phyloP scores from a whole-genome alignment of 768 basidiomycete species.

The Tulasnella sp. region DNA sequence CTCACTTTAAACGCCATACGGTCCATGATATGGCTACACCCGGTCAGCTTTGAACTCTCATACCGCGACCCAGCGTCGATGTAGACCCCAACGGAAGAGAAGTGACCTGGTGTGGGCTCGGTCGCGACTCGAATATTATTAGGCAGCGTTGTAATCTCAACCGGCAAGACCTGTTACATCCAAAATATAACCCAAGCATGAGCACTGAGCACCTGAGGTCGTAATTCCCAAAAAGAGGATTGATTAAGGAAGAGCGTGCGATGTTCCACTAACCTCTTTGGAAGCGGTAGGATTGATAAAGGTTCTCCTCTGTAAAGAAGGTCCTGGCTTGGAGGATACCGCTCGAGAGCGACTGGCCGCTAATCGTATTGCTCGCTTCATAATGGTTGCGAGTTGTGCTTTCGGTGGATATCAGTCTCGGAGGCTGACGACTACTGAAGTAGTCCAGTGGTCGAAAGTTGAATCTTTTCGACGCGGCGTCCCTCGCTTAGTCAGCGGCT shows the following conservation, averaged over 20 bases:
- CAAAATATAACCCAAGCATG: not conserved
- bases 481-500: not conserved
- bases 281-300: constrained; percentile 25
- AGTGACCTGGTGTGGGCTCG: constrained; percentile 86
- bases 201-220: too few species aligned
- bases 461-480: not conserved
- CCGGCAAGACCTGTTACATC: constrained; percentile 31
- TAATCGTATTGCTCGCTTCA: constrained; percentile 20
- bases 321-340: not conserved
- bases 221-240: not conserved
- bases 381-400: not conserved
- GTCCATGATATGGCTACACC: constrained; percentile 89
- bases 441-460: constrained; percentile 20
- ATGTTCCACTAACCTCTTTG: constrained; percentile 20
- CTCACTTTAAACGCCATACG: constrained; percentile 94
- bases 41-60: constrained; percentile 67
- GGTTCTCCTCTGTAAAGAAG: constrained; percentile 1
- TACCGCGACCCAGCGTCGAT: constrained; percentile 91
- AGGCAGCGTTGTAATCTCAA: constrained; percentile 74
- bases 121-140: constrained; percentile 92
- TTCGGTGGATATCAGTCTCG: not conserved
- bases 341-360: constrained; percentile 8
- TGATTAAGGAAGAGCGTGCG: not conserved
- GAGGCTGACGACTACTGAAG: constrained; percentile 1
- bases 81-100: constrained; percentile 89